A percentile compares a stretch with the other conserved stretches of the same genome.
Evolutionary conservation across 2,329 filamentous ascomycete genomes (phyloP).

Genomic region (Magnaporthiopsis rhizophila): DNA sequence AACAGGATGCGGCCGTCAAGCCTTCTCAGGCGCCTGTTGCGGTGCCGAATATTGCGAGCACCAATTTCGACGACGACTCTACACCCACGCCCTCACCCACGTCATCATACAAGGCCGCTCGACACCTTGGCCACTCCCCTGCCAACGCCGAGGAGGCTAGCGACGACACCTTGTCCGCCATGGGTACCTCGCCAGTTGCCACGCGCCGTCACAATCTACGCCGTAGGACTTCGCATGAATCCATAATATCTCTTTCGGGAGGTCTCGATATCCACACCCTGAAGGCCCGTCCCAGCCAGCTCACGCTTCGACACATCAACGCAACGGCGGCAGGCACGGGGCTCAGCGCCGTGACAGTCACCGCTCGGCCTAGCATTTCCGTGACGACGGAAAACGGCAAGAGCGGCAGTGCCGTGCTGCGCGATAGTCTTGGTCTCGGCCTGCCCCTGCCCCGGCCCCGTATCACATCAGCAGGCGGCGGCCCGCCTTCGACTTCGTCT

Average conservation of each 20-base stretch:
- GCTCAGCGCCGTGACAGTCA: constrained; percentile 50
- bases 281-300: constrained; percentile 65
- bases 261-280: constrained; percentile 87
- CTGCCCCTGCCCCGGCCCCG: constrained; percentile 23
- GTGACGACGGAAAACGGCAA: constrained; percentile 25
- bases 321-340: constrained; percentile 46
- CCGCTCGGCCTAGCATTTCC: constrained; percentile 49
- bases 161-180: constrained; percentile 22
- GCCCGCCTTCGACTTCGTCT: constrained; percentile 9
- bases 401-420: constrained; percentile 47
- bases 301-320: constrained; percentile 45
- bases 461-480: constrained; percentile 17
- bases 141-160: constrained; percentile 13
- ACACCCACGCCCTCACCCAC: not conserved
- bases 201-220: constrained; percentile 35
- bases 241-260: constrained; percentile 76
- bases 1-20: not conserved
- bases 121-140: not conserved
- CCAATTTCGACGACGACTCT: not conserved
- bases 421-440: constrained; percentile 41
- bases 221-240: constrained; percentile 73
- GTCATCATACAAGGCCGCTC: not conserved
- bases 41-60: not conserved
- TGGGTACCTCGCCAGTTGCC: constrained; percentile 15
- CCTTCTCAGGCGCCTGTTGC: not conserved